A percentile compares a stretch with the other conserved stretches of the same genome.
Evolutionary conservation across 2,329 filamentous ascomycete genomes (phyloP).

Genomic region (Seiridium unicorne): DNA sequence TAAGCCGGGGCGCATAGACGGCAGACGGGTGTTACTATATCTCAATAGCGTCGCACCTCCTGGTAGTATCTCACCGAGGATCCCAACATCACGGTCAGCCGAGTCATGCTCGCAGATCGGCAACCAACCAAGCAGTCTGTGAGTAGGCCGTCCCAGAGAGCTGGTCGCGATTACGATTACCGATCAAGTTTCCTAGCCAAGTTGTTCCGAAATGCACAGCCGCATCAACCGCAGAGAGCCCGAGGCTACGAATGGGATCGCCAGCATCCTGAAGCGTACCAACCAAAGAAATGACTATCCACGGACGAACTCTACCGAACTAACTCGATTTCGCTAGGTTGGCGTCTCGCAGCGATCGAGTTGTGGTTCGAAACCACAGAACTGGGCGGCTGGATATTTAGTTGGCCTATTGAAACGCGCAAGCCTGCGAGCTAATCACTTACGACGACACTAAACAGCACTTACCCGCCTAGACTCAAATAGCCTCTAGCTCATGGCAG

Average conservation of each 20-base stretch:
- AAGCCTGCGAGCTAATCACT: background rate
- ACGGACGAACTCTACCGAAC: background rate
- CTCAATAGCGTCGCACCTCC: too few species aligned
- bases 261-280: background rate
- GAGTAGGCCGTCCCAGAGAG: too few species aligned
- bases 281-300: background rate
- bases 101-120: too few species aligned
- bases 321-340: background rate
- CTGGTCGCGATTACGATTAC: too few species aligned
- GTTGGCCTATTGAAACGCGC: background rate
- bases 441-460: background rate
- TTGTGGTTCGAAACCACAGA: background rate
- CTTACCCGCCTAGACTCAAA: background rate
- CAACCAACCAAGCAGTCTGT: too few species aligned
- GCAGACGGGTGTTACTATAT: too few species aligned
- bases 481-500: background rate
- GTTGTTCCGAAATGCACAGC: too few species aligned
- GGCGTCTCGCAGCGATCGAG: background rate
- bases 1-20: too few species aligned
- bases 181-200: too few species aligned
- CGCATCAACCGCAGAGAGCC: constrained; percentile 3
- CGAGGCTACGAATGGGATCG: background rate
- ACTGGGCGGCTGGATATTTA: background rate
- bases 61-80: too few species aligned
- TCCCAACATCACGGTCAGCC: too few species aligned